phyloP scores from a whole-genome alignment of 441 rosid species.

The Adansonia gregorii region DNA sequence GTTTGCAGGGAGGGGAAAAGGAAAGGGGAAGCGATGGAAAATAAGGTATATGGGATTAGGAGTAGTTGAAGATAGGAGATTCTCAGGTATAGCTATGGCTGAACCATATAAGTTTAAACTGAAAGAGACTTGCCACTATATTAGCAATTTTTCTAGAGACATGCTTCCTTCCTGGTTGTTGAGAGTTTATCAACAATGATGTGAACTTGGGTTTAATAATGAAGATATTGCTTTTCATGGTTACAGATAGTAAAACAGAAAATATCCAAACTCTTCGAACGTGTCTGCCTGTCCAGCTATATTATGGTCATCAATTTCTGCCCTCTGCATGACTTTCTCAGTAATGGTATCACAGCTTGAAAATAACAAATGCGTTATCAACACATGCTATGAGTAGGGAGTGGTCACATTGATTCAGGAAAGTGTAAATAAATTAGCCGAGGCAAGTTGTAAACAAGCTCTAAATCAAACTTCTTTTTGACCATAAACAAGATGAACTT shows the following conservation, averaged over 20 bases:
- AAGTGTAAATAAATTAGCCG: not conserved
- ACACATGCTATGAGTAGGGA: not conserved
- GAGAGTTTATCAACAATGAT: not conserved
- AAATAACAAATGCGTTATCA: not conserved
- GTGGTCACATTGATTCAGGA: not conserved
- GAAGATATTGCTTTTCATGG: not conserved
- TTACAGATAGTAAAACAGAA: too few species aligned
- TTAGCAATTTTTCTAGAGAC: not conserved
- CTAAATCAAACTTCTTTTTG: not conserved
- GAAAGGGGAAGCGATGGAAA: not conserved
- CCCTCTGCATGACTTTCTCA: not conserved
- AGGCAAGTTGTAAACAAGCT: not conserved
- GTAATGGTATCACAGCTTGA: not conserved
- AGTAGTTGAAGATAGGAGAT: not conserved
- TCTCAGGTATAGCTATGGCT: not conserved
- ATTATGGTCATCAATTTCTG: not conserved
- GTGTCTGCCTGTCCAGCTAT: not conserved
- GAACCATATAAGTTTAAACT: not conserved
- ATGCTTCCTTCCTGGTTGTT: not conserved
- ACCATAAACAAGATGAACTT: not conserved
- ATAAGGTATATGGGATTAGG: not conserved
- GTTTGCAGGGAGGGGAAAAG: not conserved
- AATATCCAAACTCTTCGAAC: too few species aligned
- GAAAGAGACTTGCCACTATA: not conserved
- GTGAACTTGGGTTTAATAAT: not conserved